Percentiles rank a stretch among this genome's conserved stretches.
Evolutionary conservation across 2,329 filamentous ascomycete genomes (phyloP).

Genomic region (Colletotrichum spinosum): DNA sequence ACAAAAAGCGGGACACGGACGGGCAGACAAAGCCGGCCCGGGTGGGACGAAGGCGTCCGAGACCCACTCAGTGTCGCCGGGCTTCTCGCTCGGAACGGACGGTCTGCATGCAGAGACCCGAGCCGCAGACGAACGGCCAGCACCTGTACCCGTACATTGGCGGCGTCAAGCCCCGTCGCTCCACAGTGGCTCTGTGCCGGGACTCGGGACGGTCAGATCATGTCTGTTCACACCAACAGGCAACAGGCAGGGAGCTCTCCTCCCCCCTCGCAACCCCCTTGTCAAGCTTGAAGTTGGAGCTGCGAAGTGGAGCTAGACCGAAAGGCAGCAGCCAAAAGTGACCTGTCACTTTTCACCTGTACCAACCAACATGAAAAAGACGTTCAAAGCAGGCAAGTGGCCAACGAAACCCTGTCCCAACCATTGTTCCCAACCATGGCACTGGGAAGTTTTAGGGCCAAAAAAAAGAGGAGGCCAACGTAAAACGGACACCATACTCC

Average conservation of each 20-base stretch:
- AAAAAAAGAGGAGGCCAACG: slow-evolving; percentile 18
- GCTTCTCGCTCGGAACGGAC: slow-evolving; percentile 4
- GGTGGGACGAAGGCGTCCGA: neutral
- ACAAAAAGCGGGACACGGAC: neutral
- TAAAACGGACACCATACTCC: neutral
- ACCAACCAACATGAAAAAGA: slow-evolving; percentile 15
- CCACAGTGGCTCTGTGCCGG: slow-evolving; percentile 17
- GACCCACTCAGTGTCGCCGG: slow-evolving; percentile 13
- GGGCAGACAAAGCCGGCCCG: slow-evolving; percentile 2
- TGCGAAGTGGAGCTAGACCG: slow-evolving; percentile 17
- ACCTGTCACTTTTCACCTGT: slow-evolving; percentile 20
- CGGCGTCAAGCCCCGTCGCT: slow-evolving; percentile 6
- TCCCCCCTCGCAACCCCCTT: slow-evolving; percentile 26
- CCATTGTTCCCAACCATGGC: slow-evolving; percentile 18
- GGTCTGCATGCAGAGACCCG: slow-evolving; percentile 1
- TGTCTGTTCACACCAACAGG: slow-evolving; percentile 24
- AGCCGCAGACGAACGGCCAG: neutral
- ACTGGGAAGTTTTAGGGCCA: slow-evolving; percentile 25
- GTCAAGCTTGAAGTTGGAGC: neutral
- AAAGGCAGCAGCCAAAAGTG: slow-evolving; percentile 18
- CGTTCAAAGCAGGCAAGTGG: slow-evolving; percentile 10
- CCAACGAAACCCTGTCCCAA: slow-evolving; percentile 18
- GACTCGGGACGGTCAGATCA: slow-evolving; percentile 26
- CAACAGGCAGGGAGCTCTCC: slow-evolving; percentile 14
- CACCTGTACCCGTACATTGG: slow-evolving; percentile 19